These are phyloP conservation scores for Trichophyton schoenleinii DNA, from an alignment of 2,329 filamentous ascomycete species.

Conservation along the genomic window DNA sequence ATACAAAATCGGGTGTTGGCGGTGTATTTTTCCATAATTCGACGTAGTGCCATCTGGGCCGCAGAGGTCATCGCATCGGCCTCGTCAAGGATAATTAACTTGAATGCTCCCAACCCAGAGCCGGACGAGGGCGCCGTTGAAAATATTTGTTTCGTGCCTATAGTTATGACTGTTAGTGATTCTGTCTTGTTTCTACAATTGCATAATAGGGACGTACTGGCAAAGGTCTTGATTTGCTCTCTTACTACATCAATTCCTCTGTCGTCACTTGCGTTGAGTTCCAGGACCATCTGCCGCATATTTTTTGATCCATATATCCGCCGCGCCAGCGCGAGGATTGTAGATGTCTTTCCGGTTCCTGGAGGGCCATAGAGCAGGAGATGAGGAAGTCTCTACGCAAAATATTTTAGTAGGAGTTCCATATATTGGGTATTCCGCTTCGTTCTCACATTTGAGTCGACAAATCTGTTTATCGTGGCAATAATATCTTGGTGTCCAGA, in stretches of 20 bases:
- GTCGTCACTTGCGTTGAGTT: conserved; percentile 94
- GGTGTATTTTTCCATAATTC: conserved; percentile 99
- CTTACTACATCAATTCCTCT: conserved; percentile 94
- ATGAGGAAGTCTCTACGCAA: conserved; percentile 62
- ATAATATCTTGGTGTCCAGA: conserved; percentile 96
- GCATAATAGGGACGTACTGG: conserved; percentile 40
- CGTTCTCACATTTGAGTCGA: conserved; percentile 63
- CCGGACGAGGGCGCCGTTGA: conserved; percentile 41
- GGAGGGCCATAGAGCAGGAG: conserved; percentile 93
- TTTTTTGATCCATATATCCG: conserved; percentile 86
- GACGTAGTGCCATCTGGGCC: conserved; percentile 88
- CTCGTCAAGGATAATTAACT: conserved; percentile 94
- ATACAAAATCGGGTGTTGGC: conserved; percentile 96
- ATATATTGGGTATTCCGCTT: background rate
- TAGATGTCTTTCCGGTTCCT: conserved; percentile 95
- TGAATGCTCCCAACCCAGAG: conserved; percentile 59
- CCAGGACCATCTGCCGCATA: conserved; percentile 95
- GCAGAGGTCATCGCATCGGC: conserved; percentile 99
- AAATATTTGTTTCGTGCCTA: conserved; percentile 87
- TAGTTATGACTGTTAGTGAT: background rate
- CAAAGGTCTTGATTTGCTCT: conserved; percentile 99
- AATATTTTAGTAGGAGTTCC: background rate
- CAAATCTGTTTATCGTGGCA: conserved; percentile 92
- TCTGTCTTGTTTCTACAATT: background rate
- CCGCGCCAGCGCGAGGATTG: conserved; percentile 80